Base-by-base conservation (phyloP, 2,329 filamentous ascomycete species). In the Epichloe festucae region DNA sequence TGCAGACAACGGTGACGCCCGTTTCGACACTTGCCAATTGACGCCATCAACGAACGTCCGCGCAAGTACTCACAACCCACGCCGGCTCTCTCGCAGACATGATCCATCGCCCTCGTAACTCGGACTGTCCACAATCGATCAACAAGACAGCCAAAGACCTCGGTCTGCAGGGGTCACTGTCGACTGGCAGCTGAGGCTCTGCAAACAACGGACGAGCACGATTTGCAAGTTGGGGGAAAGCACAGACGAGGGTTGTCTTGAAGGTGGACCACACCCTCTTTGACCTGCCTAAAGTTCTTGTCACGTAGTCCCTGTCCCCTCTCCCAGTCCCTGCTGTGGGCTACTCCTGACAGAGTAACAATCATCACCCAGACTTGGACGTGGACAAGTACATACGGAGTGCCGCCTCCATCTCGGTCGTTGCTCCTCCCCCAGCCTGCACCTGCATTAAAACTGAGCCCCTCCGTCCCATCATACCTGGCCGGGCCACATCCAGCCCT, bases 401-500 rank as follows among this genome's bases (percentile, higher is more conserved):
- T 31, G 23, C 47, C 38, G 38, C 39, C 15, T 35, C 17, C 45
- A 35, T 19, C 23, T 34, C 31, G 43, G 27, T 31, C 43, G 21
- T 23, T 46, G 23, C 43, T 17, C 31, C 38, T 40, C 23, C 17
- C 21, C 17, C 36, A 12, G 27, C 21, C 43, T 46, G 36, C 43
- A 23, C 46, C 34, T 54, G 53, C 50, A 54, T 54, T 7, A 52
- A 54, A 52, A 49, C 52, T 49, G 44, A 52, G 52, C 47, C 54
- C 54, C 54, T 54, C 47, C 54, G 52, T 52, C 52, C 45, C 51
- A 39, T 46, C 52, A 54, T 52, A 52, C 54, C 52, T 54, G 52
- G 41, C 44, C 35, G 17, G 15, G 14, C 48, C 52, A 38, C 39
- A 15, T 44, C 35, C 41, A 48, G 42, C 49, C 27, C 27, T 48